Base-by-base conservation (phyloP, 352 stramenopile genomes). In the Pythium guiyangense region DNA sequence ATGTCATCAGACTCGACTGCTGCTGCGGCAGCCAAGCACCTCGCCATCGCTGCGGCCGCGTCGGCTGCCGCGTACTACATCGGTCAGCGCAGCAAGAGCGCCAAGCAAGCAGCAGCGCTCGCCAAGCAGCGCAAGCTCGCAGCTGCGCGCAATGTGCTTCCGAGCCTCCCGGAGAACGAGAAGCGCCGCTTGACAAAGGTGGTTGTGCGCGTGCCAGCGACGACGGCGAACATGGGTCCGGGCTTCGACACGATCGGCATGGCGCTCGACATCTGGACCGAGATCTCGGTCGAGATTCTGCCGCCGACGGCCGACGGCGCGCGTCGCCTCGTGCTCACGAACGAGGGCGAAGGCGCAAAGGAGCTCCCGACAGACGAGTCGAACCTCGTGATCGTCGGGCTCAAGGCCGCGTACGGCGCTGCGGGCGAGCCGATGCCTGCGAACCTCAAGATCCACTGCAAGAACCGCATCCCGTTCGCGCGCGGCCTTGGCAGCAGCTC, bases 201-300 rank as follows among this genome's bases (percentile, higher is more conserved):
- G 17, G 98, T 97, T n/a, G 96, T 99, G 53, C 84, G 96, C 37
- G 97, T 99, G 62, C 97, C 97, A 14, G 97, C 97, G 20, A 99
- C 95, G 54, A 98, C 96, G 6, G 97, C 97, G 56, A 99, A 99
- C 77, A 94, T 99, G 85, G 97, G 97, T 1, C 96, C 97, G 2
- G 97, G 97, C 59, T 99, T 97, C 63, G 97, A 99, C 71, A 99
- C 94, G 54, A 97, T 99, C 65, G 97, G 96, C 46, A 97, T 99
- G 86, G 96, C 96, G 14, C 88, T 99, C 27, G 97, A 99, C 78
- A 97, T 99, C 59, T 99, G 97, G 97, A 98, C 90, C 22, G 97
- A 99, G 79, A 96, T 99, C 40, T 98, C 96, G 22, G 96, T 98
- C 6, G 81, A 96, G 65, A 78, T 98, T 22, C 59, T 88, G 67